A percentile compares a stretch with the other conserved stretches of the same genome.
Conservation (phyloP, 768 basidiomycete genomes). For the Lactarius tabidus region DNA sequence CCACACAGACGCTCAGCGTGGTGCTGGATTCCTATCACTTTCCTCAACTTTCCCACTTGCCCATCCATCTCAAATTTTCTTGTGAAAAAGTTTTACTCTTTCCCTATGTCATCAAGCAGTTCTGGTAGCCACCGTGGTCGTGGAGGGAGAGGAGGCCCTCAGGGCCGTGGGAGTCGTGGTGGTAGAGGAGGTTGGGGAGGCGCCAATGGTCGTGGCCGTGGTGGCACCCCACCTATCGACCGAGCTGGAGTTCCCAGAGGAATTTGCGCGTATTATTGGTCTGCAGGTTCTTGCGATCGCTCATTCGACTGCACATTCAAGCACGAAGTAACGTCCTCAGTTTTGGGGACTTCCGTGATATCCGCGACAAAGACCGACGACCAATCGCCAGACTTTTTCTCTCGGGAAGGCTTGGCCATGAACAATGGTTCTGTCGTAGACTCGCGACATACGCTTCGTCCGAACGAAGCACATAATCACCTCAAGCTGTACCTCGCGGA, state of each 20-base stretch:
- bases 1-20: neutral
- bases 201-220: conserved; percentile 21
- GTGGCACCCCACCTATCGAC: conserved; percentile 7
- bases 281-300: conserved; percentile 29
- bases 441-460: conserved; percentile 21
- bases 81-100: neutral
- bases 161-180: conserved; percentile 15
- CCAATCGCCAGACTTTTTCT: conserved; percentile 26
- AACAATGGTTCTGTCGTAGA: conserved; percentile 22
- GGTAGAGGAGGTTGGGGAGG: conserved; percentile 14
- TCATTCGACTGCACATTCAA: conserved; percentile 30
- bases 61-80: neutral
- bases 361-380: neutral
- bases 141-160: conserved; percentile 5
- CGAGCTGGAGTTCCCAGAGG: conserved; percentile 23
- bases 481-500: conserved; percentile 28
- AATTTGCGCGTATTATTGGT: conserved; percentile 32
- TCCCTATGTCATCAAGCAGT: conserved; percentile 8
- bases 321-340: conserved; percentile 25
- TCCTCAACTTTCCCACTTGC: neutral
- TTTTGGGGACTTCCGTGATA: neutral
- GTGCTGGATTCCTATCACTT: neutral
- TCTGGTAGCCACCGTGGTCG: neutral
- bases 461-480: conserved; percentile 30
- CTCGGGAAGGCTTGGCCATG: conserved; percentile 25